Evolutionary conservation across 78 protist species (phyloP), one percentile per base, ranked within the genome.

Genomic region (Cavenderia fasciculata): DNA sequence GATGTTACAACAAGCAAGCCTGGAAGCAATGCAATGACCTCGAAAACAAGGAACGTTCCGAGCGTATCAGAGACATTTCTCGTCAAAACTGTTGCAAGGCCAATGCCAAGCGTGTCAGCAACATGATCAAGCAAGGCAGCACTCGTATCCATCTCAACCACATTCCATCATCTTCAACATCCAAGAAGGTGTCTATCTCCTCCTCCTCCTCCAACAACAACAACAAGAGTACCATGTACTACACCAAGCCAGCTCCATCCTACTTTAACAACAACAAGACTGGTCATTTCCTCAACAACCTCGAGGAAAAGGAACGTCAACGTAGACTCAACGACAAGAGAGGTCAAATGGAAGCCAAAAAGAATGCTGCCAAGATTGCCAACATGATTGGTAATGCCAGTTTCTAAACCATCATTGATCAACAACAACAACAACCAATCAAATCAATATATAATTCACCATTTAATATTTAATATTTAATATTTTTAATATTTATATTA

Each of bases 271-370:
- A 14, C 59, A 44, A 44, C 21, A n/a, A n/a, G n/a, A n/a, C n/a
- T n/a, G n/a, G n/a, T n/a, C n/a, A n/a, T n/a, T n/a, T n/a, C n/a
- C n/a, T n/a, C n/a, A n/a, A n/a, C n/a, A n/a, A n/a, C n/a, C 14
- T 65, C 21, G 78, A 68, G n/a, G 90, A 82, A 59, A 69, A 69
- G 16, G 90, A 82, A 56, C 40, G 90, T 41, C 56, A 68, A 65
- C 65, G 78, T 56, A 65, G 90, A 69, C 41, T 82, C 34, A 82
- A 3, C 8, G 90, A 82, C 43, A 82, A 82, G 47, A 54, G 41
- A 38, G 90, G 76, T 51, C 90, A 82, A 68, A 25, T 52, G 11
- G 76, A 52, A 18, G 78, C 76, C 1, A 82, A 82, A 54, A 59
- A 61, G 46, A 40, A 46, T 10, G 65, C 70, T 4, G 61, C 36